phyloP scores from a whole-genome alignment of 2,329 filamentous ascomycete species.

The Metarhizium humberi region DNA sequence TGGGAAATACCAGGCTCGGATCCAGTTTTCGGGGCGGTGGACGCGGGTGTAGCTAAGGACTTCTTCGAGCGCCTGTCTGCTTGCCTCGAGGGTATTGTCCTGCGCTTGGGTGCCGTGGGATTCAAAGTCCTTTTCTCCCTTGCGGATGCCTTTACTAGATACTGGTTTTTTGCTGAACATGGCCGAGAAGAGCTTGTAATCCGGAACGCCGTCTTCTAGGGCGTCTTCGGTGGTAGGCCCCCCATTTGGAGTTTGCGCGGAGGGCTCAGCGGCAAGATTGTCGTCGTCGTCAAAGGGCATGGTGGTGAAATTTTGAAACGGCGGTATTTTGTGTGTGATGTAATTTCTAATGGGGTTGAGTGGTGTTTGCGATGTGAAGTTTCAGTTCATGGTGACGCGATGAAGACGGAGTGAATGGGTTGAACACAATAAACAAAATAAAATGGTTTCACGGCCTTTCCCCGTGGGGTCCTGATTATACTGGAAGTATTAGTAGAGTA shows the following conservation, averaged over 20 bases:
- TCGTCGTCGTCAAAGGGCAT: slow-evolving; percentile 39
- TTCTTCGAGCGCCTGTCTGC: slow-evolving; percentile 79
- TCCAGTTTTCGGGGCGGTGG: slow-evolving; percentile 57
- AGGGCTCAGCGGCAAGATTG: slow-evolving; percentile 18
- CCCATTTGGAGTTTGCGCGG: slow-evolving; percentile 16
- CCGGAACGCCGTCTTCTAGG: slow-evolving; percentile 71
- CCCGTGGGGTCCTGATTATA: too few relatives aligned
- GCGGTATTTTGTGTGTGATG: neutral
- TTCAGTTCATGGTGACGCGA: too few relatives aligned
- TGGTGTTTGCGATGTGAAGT: too few relatives aligned
- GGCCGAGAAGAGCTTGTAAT: slow-evolving; percentile 66
- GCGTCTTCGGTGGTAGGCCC: slow-evolving; percentile 40
- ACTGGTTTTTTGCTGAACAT: slow-evolving; percentile 41
- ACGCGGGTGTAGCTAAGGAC: slow-evolving; percentile 70
- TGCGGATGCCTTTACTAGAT: slow-evolving; percentile 63
- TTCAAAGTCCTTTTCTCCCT: slow-evolving; percentile 96
- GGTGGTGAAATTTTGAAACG: neutral
- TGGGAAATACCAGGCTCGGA: slow-evolving; percentile 67
- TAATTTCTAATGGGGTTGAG: neutral
- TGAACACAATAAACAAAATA: too few relatives aligned
- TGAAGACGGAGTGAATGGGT: too few relatives aligned
- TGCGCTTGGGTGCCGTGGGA: slow-evolving; percentile 81
- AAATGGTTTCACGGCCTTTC: too few relatives aligned
- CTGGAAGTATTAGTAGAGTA: too few relatives aligned
- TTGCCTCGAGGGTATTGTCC: slow-evolving; percentile 66